phyloP scores from a whole-genome alignment of 345 rosid species.

The Populus euphratica region DNA sequence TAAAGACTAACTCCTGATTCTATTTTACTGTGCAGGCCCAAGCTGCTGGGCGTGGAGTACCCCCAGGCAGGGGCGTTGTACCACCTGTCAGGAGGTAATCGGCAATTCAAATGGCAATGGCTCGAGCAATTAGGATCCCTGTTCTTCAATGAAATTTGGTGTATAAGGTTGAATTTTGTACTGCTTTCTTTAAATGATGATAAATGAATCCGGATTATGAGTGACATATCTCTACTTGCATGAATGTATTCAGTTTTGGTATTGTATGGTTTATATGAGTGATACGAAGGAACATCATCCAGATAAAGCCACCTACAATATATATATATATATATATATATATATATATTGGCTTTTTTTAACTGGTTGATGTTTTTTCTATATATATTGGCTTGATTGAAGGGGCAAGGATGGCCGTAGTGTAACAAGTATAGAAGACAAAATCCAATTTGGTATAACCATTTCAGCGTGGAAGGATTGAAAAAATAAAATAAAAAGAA shows the following conservation, averaged over 20 bases:
- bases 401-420: too few relatives aligned
- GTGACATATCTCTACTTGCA: not conserved
- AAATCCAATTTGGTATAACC: too few relatives aligned
- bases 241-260: not conserved
- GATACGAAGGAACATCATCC: too few relatives aligned
- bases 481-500: too few relatives aligned
- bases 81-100: constrained; percentile 70
- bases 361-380: too few relatives aligned
- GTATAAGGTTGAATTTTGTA: not conserved
- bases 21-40: constrained; percentile 43
- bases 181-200: not conserved
- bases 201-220: not conserved
- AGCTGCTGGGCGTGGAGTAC: constrained; percentile 75
- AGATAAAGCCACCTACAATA: too few relatives aligned
- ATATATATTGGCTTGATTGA: too few relatives aligned
- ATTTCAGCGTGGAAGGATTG: too few relatives aligned
- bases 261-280: not conserved
- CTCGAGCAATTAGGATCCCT: not conserved
- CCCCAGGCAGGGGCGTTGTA: constrained; percentile 70
- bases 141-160: constrained; percentile 1
- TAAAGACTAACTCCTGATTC: not conserved
- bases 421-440: too few relatives aligned
- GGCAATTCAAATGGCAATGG: not conserved
- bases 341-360: too few relatives aligned
- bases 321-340: too few relatives aligned